Evolutionary conservation across 306 rosid species (phyloP).

Genomic region (Begonia fuchsioides): DNA sequence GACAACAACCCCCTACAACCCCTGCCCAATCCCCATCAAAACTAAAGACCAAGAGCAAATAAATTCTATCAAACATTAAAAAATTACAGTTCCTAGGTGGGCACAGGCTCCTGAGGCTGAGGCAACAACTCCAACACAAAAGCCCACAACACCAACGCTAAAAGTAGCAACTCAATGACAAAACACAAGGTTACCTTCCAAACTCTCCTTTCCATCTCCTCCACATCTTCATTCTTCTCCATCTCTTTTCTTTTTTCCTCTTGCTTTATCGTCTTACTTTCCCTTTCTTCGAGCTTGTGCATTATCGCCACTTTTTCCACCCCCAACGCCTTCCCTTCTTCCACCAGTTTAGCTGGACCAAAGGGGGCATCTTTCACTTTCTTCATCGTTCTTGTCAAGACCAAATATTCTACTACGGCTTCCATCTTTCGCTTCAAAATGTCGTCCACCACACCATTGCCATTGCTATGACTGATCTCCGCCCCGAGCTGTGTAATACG

Average conservation of each 20-base stretch:
- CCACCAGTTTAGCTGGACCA: slow-evolving; percentile 20
- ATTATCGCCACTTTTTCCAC: slow-evolving; percentile 37
- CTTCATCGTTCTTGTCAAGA: slow-evolving; percentile 24
- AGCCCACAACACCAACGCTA: slow-evolving; percentile 32
- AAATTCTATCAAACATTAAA: too few relatives aligned
- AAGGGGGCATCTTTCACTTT: slow-evolving; percentile 24
- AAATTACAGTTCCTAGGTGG: slow-evolving; percentile 27
- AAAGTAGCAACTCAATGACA: slow-evolving; percentile 34
- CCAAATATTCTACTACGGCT: slow-evolving; percentile 56
- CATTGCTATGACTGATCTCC: too few relatives aligned
- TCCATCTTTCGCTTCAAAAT: slow-evolving; percentile 53
- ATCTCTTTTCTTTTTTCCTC: slow-evolving; percentile 23
- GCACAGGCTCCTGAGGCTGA: slow-evolving; percentile 42
- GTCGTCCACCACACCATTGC: slow-evolving; percentile 18
- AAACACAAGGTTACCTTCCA: slow-evolving; percentile 45
- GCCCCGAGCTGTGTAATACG: slow-evolving; percentile 52
- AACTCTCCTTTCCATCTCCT: slow-evolving; percentile 35
- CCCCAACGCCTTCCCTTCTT: slow-evolving; percentile 37
- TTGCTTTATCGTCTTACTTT: slow-evolving; percentile 36
- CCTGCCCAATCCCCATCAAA: too few relatives aligned
- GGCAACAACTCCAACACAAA: slow-evolving; percentile 29
- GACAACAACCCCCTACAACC: too few relatives aligned
- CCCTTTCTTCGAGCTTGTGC: slow-evolving; percentile 30
- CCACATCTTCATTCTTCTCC: slow-evolving; percentile 23
- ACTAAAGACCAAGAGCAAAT: too few relatives aligned